phyloP scores from a whole-genome alignment of 192 early-diverging fungal species.

The Dissophora ornata region DNA sequence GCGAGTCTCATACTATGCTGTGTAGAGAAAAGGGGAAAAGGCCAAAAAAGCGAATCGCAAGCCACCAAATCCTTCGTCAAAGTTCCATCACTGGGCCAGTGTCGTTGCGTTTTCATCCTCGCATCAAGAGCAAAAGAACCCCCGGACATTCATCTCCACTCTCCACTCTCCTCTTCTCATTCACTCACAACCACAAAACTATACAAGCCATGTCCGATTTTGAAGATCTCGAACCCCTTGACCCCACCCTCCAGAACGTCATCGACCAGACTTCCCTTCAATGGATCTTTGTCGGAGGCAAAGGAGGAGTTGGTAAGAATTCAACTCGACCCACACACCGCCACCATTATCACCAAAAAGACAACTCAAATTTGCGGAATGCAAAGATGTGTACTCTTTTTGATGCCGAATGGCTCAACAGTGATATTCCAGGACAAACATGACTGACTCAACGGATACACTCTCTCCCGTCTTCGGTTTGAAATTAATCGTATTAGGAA shows the following conservation, averaged over 20 bases:
- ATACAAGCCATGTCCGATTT: conserved; percentile 60
- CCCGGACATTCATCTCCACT: neutral
- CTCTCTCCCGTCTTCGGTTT: too few species aligned
- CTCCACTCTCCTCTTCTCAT: neutral
- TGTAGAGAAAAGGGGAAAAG: too few species aligned
- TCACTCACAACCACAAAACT: conserved; percentile 1
- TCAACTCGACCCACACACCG: too few species aligned
- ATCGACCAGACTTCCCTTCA: conserved; percentile 95
- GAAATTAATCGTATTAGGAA: conserved; percentile 66
- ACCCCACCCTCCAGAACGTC: conserved; percentile 93
- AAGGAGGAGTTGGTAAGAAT: conserved; percentile 95
- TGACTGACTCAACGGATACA: too few species aligned
- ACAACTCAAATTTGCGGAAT: neutral
- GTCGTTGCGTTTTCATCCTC: neutral
- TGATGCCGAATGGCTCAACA: too few species aligned
- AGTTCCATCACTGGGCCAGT: conserved; percentile 8
- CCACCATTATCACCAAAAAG: neutral
- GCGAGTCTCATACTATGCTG: too few species aligned
- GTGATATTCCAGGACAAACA: too few species aligned
- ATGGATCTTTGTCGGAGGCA: conserved; percentile 99
- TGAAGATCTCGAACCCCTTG: conserved; percentile 79
- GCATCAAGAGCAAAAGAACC: neutral
- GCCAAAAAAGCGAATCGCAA: too few species aligned
- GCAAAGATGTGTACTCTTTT: too few species aligned
- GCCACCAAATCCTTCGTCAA: conserved; percentile 16